A percentile compares a stretch with the other conserved stretches of the same genome.
These are phyloP conservation scores for Biancaea sappan DNA, from an alignment of 306 rosid genomes.

Conservation along the genomic window DNA sequence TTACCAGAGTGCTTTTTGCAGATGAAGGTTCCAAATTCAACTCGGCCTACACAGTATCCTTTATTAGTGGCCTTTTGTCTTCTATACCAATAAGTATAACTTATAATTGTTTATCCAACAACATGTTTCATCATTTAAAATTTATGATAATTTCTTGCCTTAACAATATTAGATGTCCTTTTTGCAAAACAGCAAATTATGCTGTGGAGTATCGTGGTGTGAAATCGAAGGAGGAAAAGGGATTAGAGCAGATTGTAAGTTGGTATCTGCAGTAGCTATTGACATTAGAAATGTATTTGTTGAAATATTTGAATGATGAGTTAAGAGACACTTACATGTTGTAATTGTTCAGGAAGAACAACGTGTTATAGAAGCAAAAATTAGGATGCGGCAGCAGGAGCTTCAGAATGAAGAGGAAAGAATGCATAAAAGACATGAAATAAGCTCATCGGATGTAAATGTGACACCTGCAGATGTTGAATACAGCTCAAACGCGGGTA, in stretches of 20 bases:
- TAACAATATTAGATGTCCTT: slow-evolving; percentile 87
- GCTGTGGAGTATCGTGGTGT: slow-evolving; percentile 98
- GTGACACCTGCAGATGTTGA: slow-evolving; percentile 58
- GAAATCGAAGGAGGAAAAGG: slow-evolving; percentile 96
- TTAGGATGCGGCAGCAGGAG: slow-evolving; percentile 89
- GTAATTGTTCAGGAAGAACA: slow-evolving; percentile 82
- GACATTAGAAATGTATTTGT: slow-evolving; percentile 23
- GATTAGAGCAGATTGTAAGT: slow-evolving; percentile 89
- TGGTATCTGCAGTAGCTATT: slow-evolving; percentile 27
- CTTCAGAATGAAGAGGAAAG: slow-evolving; percentile 90
- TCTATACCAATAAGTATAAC: not conserved
- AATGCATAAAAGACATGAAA: slow-evolving; percentile 77
- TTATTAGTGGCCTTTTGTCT: slow-evolving; percentile 22
- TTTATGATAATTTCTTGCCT: slow-evolving; percentile 46
- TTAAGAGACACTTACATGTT: slow-evolving; percentile 4
- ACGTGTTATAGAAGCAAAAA: slow-evolving; percentile 97
- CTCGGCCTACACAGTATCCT: slow-evolving; percentile 99
- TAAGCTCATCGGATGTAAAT: slow-evolving; percentile 52
- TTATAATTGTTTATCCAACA: not conserved
- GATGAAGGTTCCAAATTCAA: slow-evolving; percentile 99
- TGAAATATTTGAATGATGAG: slow-evolving; percentile 7
- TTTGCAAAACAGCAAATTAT: slow-evolving; percentile 88
- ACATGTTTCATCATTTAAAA: slow-evolving; percentile 18
- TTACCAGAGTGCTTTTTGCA: slow-evolving; percentile 93
- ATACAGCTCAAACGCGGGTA: slow-evolving; percentile 70